Conservation (phyloP, 345 rosid species). For the Eutrema yunnanense region DNA sequence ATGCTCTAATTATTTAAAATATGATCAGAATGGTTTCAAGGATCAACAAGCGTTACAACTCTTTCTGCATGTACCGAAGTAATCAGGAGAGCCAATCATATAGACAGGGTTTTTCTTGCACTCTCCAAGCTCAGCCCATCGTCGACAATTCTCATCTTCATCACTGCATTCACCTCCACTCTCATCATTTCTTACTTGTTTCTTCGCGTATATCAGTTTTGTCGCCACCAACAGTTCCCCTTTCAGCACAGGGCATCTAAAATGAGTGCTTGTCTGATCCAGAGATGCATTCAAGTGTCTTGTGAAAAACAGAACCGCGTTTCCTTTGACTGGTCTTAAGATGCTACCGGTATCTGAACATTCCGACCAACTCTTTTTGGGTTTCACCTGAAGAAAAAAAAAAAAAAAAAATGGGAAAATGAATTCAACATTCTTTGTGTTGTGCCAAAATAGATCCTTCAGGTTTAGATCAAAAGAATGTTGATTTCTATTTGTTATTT, state of each 20-base stretch:
- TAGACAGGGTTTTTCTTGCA: slow-evolving; percentile 78
- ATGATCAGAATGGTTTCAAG: not conserved
- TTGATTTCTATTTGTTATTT: not conserved
- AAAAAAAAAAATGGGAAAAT: not conserved
- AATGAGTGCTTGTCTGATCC: slow-evolving; percentile 61
- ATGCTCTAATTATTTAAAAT: no score
- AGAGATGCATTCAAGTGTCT: slow-evolving; percentile 38
- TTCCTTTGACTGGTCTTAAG: slow-evolving; percentile 67
- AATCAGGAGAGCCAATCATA: slow-evolving; percentile 89
- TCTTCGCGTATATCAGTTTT: slow-evolving; percentile 45
- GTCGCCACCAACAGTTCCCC: slow-evolving; percentile 71
- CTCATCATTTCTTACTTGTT: slow-evolving; percentile 24
- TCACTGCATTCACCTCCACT: slow-evolving; percentile 48
- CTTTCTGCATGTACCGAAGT: slow-evolving; percentile 85
- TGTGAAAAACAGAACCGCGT: slow-evolving; percentile 73
- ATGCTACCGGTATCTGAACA: slow-evolving; percentile 40
- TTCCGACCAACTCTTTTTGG: slow-evolving; percentile 44
- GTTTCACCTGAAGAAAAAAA: slow-evolving; percentile 33
- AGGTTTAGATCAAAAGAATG: not conserved
- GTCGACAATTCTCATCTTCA: slow-evolving; percentile 63
- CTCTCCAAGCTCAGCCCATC: slow-evolving; percentile 81
- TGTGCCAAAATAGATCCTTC: not conserved
- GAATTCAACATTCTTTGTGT: not conserved
- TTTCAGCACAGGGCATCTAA: slow-evolving; percentile 72
- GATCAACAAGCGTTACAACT: slow-evolving; percentile 66